Conservation (phyloP, 495 filamentous ascomycete species). For the Aspergillus carlsbadensis region DNA sequence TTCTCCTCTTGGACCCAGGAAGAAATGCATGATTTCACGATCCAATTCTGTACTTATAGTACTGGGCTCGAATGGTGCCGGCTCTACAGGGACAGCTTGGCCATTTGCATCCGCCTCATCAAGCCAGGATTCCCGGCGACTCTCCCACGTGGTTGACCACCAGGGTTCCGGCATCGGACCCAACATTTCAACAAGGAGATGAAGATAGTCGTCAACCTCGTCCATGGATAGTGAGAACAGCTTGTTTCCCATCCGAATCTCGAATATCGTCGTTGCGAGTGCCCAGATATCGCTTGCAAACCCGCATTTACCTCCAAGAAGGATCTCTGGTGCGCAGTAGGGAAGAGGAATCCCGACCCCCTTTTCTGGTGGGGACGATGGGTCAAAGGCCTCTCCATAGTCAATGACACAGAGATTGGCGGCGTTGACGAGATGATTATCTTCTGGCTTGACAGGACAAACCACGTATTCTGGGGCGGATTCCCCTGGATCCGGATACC, state of each 20-base stretch:
- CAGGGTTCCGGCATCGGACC: not conserved
- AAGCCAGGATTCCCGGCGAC: not conserved
- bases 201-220: not conserved
- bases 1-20: not conserved
- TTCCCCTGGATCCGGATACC: not conserved
- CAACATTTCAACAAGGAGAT: not conserved
- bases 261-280: not conserved
- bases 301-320: not conserved
- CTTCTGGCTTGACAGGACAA: not conserved
- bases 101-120: not conserved
- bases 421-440: not conserved
- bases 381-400: not conserved
- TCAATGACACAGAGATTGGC: not conserved
- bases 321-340: not conserved
- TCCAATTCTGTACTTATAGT: too few species aligned
- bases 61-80: not conserved
- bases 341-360: not conserved
- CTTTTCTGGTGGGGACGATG: not conserved
- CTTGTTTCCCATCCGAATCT: not conserved
- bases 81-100: not conserved
- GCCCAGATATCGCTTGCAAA: not conserved
- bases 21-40: not conserved
- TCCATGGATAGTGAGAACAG: not conserved
- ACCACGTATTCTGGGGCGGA: not conserved
- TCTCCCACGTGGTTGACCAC: not conserved